Evolutionary conservation across 2,329 filamentous ascomycete species (phyloP), one percentile per base, ranked within the genome.

Genomic region (Fusarium udum): DNA sequence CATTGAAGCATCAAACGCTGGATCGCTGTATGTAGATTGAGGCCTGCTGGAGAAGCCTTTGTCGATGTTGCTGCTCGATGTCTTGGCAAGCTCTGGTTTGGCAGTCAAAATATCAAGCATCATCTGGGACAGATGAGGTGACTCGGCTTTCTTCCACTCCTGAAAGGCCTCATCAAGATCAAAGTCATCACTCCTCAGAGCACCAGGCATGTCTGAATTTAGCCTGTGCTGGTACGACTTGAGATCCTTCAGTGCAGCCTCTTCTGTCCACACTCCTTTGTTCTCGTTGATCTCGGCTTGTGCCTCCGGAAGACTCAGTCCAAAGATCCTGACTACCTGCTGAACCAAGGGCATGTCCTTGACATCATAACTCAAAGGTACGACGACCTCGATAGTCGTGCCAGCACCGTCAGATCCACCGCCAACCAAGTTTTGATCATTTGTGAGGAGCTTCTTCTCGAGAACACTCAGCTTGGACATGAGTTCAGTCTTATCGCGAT

Each of bases 341-440:
- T 96, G 92, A 34, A 97, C 96, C 83, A 98, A 89, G 42, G 92
- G 92, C 96, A 99, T 99, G 80, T 99, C 96, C 83, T 96, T 97
- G 79, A 98, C 92, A 82, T 98, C 94, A 82, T 97, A 94, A 79
- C 91, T 96, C 65, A 97, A 85, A 16, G 95, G 95, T 6, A 95
- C 90, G 64, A 93, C 88, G 28, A 95, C 93, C 81, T 98, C 95
- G 72, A 96, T 88, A 14, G 92, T 93, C 26, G 79, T 82, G 36
- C 82, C 82, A 28, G 78, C 78, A 18, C 79, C 78, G 61, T 81
- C 81, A 34, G 79, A 73, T 39, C 80, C 80, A 34, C 74, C 77
- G 24, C 78, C 79, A 32, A 82, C 81, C 58, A 99, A 87, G 80
- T 98, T 95, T 82, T 97, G 94, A 78, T 98, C 95, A 81, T 98